These are phyloP conservation scores for Astrothelium subdiscretum DNA, from an alignment of 495 filamentous ascomycete genomes.

Conservation along the genomic window DNA sequence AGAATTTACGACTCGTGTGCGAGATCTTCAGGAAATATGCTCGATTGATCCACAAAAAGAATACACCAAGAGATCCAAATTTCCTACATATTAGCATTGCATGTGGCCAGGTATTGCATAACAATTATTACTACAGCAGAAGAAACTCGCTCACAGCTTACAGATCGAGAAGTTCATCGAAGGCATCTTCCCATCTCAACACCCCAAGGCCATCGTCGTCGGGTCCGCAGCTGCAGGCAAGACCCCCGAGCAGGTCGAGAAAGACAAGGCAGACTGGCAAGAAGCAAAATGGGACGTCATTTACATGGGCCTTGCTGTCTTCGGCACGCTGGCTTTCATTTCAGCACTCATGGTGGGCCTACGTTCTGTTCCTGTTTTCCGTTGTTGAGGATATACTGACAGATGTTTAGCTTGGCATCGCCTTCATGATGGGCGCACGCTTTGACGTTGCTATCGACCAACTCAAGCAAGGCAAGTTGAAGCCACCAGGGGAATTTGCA, in stretches of 20 bases:
- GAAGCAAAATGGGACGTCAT: slow-evolving; percentile 47
- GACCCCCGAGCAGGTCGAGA: slow-evolving; percentile 35
- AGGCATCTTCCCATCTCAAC: slow-evolving; percentile 73
- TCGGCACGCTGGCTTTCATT: slow-evolving; percentile 47
- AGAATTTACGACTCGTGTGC: slow-evolving; percentile 71
- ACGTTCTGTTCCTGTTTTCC: neutral
- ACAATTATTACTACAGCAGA: neutral
- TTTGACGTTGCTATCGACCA: slow-evolving; percentile 39
- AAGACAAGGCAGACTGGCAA: slow-evolving; percentile 37
- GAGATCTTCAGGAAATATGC: slow-evolving; percentile 65
- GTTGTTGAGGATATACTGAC: slow-evolving; percentile 4
- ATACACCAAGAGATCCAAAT: slow-evolving; percentile 85
- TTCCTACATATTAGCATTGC: slow-evolving; percentile 85
- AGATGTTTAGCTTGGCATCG: slow-evolving; percentile 45
- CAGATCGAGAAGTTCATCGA: slow-evolving; percentile 98
- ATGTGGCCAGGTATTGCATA: slow-evolving; percentile 61
- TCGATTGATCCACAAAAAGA: slow-evolving; percentile 83
- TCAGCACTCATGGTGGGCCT: slow-evolving; percentile 53
- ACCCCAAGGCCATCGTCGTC: slow-evolving; percentile 34
- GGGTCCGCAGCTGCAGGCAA: slow-evolving; percentile 25
- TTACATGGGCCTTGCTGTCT: slow-evolving; percentile 51
- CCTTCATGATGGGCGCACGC: slow-evolving; percentile 53
- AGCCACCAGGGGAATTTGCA: neutral
- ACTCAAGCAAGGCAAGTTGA: slow-evolving; percentile 16
- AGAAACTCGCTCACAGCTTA: neutral